Percentiles rank a stretch among this genome's conserved stretches.
These are phyloP conservation scores for Letharia columbiana DNA, from an alignment of 495 filamentous ascomycete genomes.

Conservation along the genomic window DNA sequence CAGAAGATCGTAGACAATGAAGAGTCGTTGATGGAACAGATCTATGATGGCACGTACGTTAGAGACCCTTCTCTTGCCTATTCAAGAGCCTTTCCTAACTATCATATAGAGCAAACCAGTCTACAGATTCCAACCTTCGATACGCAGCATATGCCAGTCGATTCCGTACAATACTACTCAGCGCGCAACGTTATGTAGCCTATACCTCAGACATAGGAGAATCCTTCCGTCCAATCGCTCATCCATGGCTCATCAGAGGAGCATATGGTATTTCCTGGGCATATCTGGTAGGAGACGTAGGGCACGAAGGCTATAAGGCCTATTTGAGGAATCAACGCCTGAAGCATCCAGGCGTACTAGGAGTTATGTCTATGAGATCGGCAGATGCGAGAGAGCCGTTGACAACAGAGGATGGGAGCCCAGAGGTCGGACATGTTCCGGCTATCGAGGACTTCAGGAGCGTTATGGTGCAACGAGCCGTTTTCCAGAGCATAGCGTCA, in stretches of 20 bases:
- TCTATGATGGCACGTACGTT: conserved; percentile 75
- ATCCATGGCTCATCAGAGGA: conserved; percentile 66
- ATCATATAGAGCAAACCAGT: conserved; percentile 56
- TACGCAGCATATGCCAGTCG: conserved; percentile 90
- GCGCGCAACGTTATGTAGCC: conserved; percentile 91
- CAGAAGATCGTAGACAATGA: conserved; percentile 71
- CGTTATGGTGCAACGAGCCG: conserved; percentile 80
- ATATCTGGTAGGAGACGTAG: conserved; percentile 84
- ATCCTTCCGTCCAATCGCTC: conserved; percentile 87
- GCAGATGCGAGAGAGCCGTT: conserved; percentile 20
- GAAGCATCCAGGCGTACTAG: conserved; percentile 40
- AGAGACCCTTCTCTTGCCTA: background rate
- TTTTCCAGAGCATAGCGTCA: conserved; percentile 83
- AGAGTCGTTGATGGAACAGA: conserved; percentile 67
- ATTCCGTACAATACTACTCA: conserved; percentile 78
- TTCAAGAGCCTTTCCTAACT: conserved; percentile 8
- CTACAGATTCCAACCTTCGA: conserved; percentile 75
- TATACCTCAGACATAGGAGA: conserved; percentile 97
- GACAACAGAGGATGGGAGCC: conserved; percentile 9
- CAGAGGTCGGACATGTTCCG: conserved; percentile 45
- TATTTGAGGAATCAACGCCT: conserved; percentile 70
- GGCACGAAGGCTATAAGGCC: conserved; percentile 91
- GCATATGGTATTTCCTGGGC: conserved; percentile 91
- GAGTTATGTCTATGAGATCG: conserved; percentile 13
- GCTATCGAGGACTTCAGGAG: conserved; percentile 83